Conservation (phyloP, 2,329 filamentous ascomycete species). For the Ophiostoma ips region DNA sequence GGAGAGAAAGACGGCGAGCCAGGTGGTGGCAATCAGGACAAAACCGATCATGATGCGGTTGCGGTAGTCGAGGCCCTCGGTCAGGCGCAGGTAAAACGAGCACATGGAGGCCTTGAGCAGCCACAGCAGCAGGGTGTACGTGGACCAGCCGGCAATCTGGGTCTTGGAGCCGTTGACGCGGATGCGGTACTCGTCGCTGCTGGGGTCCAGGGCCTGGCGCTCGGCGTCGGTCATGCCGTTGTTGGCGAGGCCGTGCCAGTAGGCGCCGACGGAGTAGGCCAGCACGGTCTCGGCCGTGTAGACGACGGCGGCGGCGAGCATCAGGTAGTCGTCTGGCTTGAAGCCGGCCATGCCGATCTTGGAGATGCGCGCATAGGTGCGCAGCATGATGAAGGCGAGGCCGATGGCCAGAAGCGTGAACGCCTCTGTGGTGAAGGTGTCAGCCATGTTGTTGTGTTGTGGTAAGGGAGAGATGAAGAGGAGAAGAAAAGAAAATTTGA, state of each 20-base stretch:
- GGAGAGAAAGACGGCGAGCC: slow-evolving; percentile 20
- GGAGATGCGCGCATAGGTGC: slow-evolving; percentile 34
- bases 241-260: slow-evolving; percentile 21
- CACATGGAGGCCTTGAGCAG: slow-evolving; percentile 19
- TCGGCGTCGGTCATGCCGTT: slow-evolving; percentile 21
- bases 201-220: slow-evolving; percentile 16
- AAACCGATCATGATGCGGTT: slow-evolving; percentile 22
- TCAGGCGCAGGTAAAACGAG: slow-evolving; percentile 20
- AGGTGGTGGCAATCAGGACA: slow-evolving; percentile 20
- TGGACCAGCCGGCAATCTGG: slow-evolving; percentile 20
- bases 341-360: slow-evolving; percentile 36
- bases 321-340: slow-evolving; percentile 44
- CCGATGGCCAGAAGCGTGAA: slow-evolving; percentile 38
- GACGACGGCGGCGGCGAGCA: slow-evolving; percentile 33
- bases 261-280: slow-evolving; percentile 19
- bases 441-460: neutral
- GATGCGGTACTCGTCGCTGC: slow-evolving; percentile 18
- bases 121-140: slow-evolving; percentile 18
- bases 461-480: neutral
- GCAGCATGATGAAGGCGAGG: slow-evolving; percentile 33
- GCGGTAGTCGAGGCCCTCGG: slow-evolving; percentile 18
- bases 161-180: slow-evolving; percentile 24
- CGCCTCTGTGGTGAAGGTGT: slow-evolving; percentile 28
- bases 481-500: neutral
- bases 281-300: slow-evolving; percentile 18